Evolutionary conservation across 768 basidiomycete species (phyloP), one percentile per base, ranked within the genome.

Genomic region (Suillus decipiens): DNA sequence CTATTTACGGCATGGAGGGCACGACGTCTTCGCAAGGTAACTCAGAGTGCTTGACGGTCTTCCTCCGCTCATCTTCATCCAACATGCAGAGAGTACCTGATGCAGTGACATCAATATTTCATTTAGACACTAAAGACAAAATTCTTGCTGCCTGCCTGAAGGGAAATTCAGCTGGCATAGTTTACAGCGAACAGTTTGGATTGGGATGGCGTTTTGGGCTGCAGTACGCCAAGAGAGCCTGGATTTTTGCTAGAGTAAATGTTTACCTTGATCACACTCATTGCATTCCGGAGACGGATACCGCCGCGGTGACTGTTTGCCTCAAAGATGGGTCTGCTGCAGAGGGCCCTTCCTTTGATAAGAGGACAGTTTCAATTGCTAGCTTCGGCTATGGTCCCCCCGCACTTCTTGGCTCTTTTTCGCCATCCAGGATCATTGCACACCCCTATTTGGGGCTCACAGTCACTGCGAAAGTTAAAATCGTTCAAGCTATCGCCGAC

Each of bases 131-230:
- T 63, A 64, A 65, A 54, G 70, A 75, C 45, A 59, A 50, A 1
- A 61, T 61, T n/a, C 73, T 73, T 2, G 48, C 42, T 43, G 55
- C 62, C 55, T 71, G 71, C 43, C 48, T 64, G 5, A 33, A 61
- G 0, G 31, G 33, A 0, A 63, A 65, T n/a, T 22, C 41, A 14
- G 1, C 61, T 17, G 19, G 19, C 2, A 62, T 57, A 39, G 55
- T 66, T 50, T 73, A 73, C 71, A 66, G 69, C 63, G 68, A 69
- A 15, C 39, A 55, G 11, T 75, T 73, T 57, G 73, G 72, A 1
- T 5, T 73, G 11, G 72, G 72, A 3, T 73, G 71, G 73, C 71
- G 72, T 3, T 60, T 73, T 3, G 72, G 72, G 8, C 56, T 73
- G 39, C 48, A 73, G 1, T 66, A 62, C 70, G 67, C 61, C 5